Evolutionary conservation across 2,329 filamentous ascomycete genomes (phyloP).

Genomic region (Penicillium sp.): DNA sequence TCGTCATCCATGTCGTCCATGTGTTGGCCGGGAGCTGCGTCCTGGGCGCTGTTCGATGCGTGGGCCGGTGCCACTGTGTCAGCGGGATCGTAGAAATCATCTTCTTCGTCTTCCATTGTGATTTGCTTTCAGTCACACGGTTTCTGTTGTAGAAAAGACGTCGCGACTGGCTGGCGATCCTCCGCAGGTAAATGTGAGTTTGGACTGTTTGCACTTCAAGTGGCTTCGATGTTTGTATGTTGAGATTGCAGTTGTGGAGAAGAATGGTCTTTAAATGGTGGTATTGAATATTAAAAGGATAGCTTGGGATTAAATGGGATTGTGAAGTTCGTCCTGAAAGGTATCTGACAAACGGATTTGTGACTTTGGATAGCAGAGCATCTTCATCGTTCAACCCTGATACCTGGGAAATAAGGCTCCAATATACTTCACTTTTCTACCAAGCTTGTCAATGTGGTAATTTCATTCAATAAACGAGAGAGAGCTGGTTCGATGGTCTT

Average conservation of each 20-base stretch:
- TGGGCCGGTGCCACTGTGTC: slow-evolving; percentile 36
- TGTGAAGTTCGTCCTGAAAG: background rate
- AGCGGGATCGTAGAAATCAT: slow-evolving; percentile 48
- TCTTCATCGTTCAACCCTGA: background rate
- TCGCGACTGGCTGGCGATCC: slow-evolving; percentile 13
- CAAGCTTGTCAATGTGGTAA: background rate
- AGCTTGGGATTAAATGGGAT: background rate
- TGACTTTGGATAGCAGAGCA: background rate
- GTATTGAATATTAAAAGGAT: background rate
- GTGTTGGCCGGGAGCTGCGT: slow-evolving; percentile 27
- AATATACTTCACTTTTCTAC: background rate
- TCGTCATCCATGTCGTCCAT: slow-evolving; percentile 39
- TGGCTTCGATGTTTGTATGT: background rate
- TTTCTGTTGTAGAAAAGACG: slow-evolving; percentile 6
- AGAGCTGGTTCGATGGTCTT: background rate
- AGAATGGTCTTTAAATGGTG: background rate
- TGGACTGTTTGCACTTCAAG: slow-evolving; percentile 24
- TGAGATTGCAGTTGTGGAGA: background rate
- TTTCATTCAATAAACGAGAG: background rate
- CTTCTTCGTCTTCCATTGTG: slow-evolving; percentile 49
- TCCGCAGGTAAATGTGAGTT: slow-evolving; percentile 19
- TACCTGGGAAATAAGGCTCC: background rate
- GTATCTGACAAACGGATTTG: background rate
- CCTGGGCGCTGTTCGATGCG: slow-evolving; percentile 29
- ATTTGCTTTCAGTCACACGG: slow-evolving; percentile 9